Evolutionary conservation across 192 early-diverging fungal genomes (phyloP), one percentile per base, ranked within the genome.

Genomic region (Backusella sp.): DNA sequence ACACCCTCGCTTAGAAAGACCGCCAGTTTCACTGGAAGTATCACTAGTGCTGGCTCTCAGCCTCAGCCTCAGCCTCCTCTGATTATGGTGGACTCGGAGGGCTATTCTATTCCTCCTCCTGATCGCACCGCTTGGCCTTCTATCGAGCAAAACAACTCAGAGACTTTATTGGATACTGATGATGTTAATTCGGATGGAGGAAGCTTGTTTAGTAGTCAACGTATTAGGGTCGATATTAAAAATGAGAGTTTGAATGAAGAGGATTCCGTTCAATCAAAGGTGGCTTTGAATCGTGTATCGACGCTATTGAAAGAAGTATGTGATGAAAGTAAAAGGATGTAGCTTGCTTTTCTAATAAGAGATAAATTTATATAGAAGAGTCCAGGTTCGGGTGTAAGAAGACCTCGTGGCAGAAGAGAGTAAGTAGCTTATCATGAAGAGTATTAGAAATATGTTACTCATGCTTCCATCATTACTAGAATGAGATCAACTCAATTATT

Each of bases 71-170:
- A 46, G n/a, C 68, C 82, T 78, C 78, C 84, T 44, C 79, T 73
- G 35, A 76, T 77, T 44, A 34, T 79, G 4, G 80, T 89, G 0
- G 88, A 89, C 66, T 76, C 76, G 4, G 86, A 89, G 39, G 88
- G 88, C 9, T 89, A 81, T 70, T 79, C 86, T 7, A 86, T 89
- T 59, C 86, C 85, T 59, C 86, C 86, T 15, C 70, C 85, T 39
- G 85, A 87, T 73, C 75, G 82, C 39, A 72, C 80, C 35, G 81
- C 76, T 28, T 85, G 82, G 81, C 53, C 68, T 8, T 53, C 36
- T 14, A 75, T 76, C 42, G 72, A 76, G 2, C 41, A 74, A 19
- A 32, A 8, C 36, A 70, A 42, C 17, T 12, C 30, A 11, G 69
- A 46, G 11, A 28, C 69, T 30, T 46, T 70, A 19, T 26, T 68